phyloP scores from a whole-genome alignment of 352 stramenopile genomes.

The Pythium graminicola region DNA sequence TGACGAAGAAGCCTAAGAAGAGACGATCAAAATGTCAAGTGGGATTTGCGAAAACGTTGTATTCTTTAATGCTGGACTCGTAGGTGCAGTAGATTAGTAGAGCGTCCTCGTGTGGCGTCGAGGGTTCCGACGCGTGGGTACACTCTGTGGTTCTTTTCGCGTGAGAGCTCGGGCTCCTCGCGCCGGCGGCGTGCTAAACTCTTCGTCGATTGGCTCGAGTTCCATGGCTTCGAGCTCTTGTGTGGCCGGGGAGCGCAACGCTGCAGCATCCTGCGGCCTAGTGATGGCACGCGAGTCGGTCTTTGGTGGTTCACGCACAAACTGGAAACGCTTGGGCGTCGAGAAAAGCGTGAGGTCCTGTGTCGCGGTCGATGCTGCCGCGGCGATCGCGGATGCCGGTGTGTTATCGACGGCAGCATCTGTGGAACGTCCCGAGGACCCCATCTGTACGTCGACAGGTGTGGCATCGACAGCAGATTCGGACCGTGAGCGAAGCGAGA shows the following conservation, averaged over 20 bases:
- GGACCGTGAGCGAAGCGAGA: conserved; percentile 13
- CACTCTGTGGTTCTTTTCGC: conserved; percentile 48
- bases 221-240: conserved; percentile 70
- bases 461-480: conserved; percentile 6
- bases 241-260: conserved; percentile 42
- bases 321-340: conserved; percentile 73
- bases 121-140: conserved; percentile 67
- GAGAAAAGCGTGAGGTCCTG: conserved; percentile 31
- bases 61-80: background rate
- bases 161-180: conserved; percentile 6
- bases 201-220: conserved; percentile 71
- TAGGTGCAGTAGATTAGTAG: conserved; percentile 36
- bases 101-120: conserved; percentile 55
- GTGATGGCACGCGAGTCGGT: conserved; percentile 49
- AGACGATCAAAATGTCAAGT: background rate
- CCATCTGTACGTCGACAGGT: conserved; percentile 19
- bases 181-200: conserved; percentile 69
- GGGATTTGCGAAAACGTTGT: too few species aligned
- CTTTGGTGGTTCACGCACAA: conserved; percentile 55
- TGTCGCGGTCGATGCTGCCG: conserved; percentile 27
- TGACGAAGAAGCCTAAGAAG: conserved; percentile 26
- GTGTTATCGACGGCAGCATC: background rate
- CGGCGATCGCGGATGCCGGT: conserved; percentile 15
- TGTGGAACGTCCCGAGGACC: background rate
- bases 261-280: conserved; percentile 15